Evolutionary conservation across 2,329 filamentous ascomycete genomes (phyloP).

Genomic region (Pseudogymnoascus sp.): DNA sequence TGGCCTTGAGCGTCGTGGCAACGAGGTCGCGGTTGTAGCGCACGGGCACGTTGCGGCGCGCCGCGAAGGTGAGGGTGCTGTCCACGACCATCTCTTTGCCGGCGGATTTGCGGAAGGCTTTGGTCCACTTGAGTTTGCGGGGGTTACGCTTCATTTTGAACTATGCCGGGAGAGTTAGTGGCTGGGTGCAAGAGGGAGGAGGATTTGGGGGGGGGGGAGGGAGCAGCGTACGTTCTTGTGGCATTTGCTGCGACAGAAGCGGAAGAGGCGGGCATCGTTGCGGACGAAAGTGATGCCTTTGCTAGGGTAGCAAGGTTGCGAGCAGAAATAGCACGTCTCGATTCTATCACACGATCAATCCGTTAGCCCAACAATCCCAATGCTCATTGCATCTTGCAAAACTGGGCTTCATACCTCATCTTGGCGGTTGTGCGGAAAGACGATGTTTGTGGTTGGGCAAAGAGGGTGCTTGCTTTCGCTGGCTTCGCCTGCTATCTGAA

Average conservation of each 20-base stretch:
- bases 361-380: conserved; percentile 1
- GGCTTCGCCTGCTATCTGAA: neutral
- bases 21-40: conserved; percentile 94
- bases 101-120: conserved; percentile 76
- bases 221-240: too few species aligned
- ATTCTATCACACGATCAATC: conserved; percentile 37
- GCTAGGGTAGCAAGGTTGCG: conserved; percentile 55
- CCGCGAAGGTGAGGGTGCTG: conserved; percentile 83
- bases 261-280: conserved; percentile 39
- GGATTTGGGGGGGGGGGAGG: too few species aligned
- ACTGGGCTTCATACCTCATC: conserved; percentile 24
- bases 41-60: conserved; percentile 85
- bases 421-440: conserved; percentile 14
- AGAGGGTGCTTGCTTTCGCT: neutral
- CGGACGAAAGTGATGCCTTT: conserved; percentile 43
- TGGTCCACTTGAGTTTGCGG: conserved; percentile 94
- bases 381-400: too few species aligned
- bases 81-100: conserved; percentile 90
- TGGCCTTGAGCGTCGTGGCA: conserved; percentile 78
- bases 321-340: conserved; percentile 65
- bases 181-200: too few species aligned
- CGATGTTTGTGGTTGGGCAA: neutral
- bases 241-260: conserved; percentile 49
- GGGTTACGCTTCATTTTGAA: conserved; percentile 99
- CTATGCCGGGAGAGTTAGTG: too few species aligned